Conservation (phyloP, 2,329 filamentous ascomycete genomes). For the Orbilia javanica region DNA sequence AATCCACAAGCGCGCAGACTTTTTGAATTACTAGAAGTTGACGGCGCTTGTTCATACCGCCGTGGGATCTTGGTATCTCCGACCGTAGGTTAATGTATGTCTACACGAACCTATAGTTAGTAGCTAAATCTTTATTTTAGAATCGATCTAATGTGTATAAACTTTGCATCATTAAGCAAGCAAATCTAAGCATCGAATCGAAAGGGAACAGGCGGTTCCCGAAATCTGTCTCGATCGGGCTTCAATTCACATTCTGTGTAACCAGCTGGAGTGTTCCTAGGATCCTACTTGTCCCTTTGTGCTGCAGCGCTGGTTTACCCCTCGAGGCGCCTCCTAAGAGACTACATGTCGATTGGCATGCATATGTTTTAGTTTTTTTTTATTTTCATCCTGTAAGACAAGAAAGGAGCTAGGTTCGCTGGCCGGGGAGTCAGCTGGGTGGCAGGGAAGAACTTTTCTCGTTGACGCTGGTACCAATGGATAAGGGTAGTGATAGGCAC, state of each 20-base stretch:
- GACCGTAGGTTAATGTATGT: not conserved
- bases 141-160: not conserved
- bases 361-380: not conserved
- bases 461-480: not conserved
- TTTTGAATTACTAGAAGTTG: not conserved
- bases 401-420: not conserved
- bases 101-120: not conserved
- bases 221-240: not conserved
- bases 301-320: not conserved
- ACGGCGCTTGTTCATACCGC: conserved; percentile 11
- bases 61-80: not conserved
- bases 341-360: not conserved
- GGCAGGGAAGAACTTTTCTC: conserved; percentile 22
- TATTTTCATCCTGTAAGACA: conserved; percentile 1
- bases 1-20: not conserved
- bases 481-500: not conserved
- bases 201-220: not conserved
- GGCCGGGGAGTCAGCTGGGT: not conserved
- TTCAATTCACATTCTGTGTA: not conserved
- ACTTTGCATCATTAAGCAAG: not conserved
- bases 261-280: not conserved
- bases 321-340: not conserved
- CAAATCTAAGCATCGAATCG: not conserved
- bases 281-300: not conserved
- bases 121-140: not conserved